These are phyloP conservation scores for Holtermanniella nyarrowii DNA, from an alignment of 768 basidiomycete genomes.

Conservation along the genomic window DNA sequence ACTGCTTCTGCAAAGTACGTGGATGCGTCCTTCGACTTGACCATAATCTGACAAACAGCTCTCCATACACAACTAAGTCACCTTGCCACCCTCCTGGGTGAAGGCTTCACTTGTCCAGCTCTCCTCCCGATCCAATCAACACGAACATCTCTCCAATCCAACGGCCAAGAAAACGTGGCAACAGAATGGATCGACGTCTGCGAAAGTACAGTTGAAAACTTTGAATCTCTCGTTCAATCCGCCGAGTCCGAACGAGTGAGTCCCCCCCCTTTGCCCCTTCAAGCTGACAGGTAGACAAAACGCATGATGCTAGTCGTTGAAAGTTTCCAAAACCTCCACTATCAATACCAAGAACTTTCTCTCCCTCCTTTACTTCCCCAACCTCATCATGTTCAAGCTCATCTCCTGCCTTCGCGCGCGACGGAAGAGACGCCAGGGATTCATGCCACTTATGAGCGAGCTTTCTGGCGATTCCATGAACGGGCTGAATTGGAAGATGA, in stretches of 20 bases:
- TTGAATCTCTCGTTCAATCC: conserved; percentile 65
- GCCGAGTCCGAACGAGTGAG: conserved; percentile 79
- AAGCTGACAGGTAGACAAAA: conserved; percentile 15
- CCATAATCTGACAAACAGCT: background rate
- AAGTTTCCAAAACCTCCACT: conserved; percentile 25
- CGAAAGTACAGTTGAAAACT: conserved; percentile 47
- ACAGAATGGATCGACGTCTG: conserved; percentile 5
- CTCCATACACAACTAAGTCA: background rate
- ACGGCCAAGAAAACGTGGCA: background rate
- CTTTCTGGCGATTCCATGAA: conserved; percentile 56
- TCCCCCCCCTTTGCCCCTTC: no score
- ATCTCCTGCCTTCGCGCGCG: conserved; percentile 17
- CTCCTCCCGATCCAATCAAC: background rate
- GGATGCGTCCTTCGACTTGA: background rate
- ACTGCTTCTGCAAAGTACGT: conserved; percentile 23
- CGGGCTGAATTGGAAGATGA: conserved; percentile 45
- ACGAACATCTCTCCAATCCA: background rate
- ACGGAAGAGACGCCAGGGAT: conserved; percentile 20
- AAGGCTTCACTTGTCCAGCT: background rate
- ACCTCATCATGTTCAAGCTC: conserved; percentile 21
- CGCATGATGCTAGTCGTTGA: conserved; percentile 22
- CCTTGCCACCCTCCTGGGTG: background rate
- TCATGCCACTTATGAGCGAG: conserved; percentile 44
- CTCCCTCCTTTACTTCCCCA: conserved; percentile 21
- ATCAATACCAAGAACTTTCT: conserved; percentile 22